Evolutionary conservation across 805 yeast species (phyloP).

Genomic region (Candida succiphila): DNA sequence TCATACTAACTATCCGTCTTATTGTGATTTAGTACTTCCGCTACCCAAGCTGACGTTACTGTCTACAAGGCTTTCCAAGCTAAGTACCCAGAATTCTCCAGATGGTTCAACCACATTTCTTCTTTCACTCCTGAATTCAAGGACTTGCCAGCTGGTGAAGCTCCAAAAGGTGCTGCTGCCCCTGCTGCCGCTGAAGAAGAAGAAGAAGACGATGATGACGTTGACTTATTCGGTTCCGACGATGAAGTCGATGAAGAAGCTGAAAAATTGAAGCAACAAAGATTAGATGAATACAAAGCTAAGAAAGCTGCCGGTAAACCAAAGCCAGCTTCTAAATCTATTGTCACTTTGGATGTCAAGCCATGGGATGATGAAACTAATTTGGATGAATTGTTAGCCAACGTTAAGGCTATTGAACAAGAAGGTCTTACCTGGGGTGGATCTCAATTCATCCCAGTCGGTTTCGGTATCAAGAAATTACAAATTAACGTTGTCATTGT

Average conservation of each 20-base stretch:
- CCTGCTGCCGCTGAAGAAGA: constrained; percentile 51
- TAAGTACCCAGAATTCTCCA: constrained; percentile 87
- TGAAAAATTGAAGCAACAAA: constrained; percentile 93
- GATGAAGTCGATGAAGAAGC: constrained; percentile 96
- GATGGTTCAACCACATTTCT: constrained; percentile 99
- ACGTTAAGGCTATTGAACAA: constrained; percentile 74
- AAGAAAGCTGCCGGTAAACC: constrained; percentile 97
- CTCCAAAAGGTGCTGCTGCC: constrained; percentile 41
- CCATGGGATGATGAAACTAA: constrained; percentile 99
- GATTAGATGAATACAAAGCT: constrained; percentile 96
- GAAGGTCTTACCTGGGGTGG: constrained; percentile 99
- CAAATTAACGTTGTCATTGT: constrained; percentile 98
- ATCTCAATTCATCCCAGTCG: constrained; percentile 90
- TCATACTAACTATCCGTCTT: too few relatives aligned
- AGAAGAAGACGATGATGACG: constrained; percentile 83
- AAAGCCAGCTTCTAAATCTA: constrained; percentile 97
- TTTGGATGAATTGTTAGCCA: constrained; percentile 76
- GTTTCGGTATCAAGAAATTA: constrained; percentile 99
- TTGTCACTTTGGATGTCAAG: constrained; percentile 94
- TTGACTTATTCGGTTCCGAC: constrained; percentile 88
- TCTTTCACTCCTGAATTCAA: constrained; percentile 81
- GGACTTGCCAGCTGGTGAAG: constrained; percentile 70
- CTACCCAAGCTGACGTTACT: constrained; percentile 93
- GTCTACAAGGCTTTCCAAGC: constrained; percentile 90
- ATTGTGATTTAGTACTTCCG: constrained; percentile 77